These are phyloP conservation scores for Actinidia chinensis DNA, from an alignment of 179 eudicot species.

Conservation along the genomic window DNA sequence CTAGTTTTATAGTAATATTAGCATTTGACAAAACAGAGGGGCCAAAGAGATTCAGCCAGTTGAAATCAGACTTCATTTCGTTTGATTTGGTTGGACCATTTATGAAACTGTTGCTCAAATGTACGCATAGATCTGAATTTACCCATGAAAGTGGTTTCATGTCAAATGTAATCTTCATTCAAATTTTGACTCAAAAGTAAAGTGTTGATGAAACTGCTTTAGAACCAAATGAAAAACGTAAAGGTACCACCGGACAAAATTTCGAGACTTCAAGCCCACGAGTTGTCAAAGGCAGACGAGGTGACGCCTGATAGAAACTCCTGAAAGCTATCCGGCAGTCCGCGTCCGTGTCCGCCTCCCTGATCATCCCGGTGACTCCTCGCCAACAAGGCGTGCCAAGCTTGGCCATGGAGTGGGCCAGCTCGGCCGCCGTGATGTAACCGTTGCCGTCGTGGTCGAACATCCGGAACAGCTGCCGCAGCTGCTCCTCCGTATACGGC, in stretches of 20 bases:
- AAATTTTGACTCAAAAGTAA: too few relatives aligned
- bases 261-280: conserved; percentile 50
- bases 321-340: conserved; percentile 79
- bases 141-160: too few relatives aligned
- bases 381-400: conserved; percentile 72
- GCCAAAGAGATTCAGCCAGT: too few relatives aligned
- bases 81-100: too few relatives aligned
- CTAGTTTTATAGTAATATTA: too few relatives aligned
- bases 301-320: conserved; percentile 87
- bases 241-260: conserved; percentile 21
- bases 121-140: too few relatives aligned
- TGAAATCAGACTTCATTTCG: too few relatives aligned
- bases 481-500: conserved; percentile 84
- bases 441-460: conserved; percentile 90
- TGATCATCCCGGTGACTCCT: conserved; percentile 74
- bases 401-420: conserved; percentile 72
- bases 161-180: too few relatives aligned
- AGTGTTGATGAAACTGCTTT: too few relatives aligned
- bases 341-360: conserved; percentile 76
- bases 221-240: too few relatives aligned
- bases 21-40: too few relatives aligned
- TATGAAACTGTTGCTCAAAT: too few relatives aligned
- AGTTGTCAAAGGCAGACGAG: conserved; percentile 85
- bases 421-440: conserved; percentile 60
- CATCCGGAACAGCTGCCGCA: conserved; percentile 66